Conservation (phyloP, 2,329 filamentous ascomycete genomes). For the Blastomyces gilchristii region DNA sequence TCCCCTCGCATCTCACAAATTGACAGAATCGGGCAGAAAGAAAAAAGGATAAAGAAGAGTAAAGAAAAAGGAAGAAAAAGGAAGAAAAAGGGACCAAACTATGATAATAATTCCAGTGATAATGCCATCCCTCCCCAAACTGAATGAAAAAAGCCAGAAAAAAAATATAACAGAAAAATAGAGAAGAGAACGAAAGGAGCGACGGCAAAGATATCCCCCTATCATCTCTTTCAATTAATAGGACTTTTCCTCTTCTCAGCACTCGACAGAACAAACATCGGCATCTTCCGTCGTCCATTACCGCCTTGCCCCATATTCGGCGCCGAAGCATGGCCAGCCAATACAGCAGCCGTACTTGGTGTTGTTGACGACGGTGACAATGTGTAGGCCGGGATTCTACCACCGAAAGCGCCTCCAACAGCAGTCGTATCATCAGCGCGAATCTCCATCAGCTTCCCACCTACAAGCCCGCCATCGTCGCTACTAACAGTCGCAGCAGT, state of each 20-base stretch:
- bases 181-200: not conserved
- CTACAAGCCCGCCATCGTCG: conserved; percentile 46
- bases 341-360: conserved; percentile 31
- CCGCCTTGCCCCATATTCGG: conserved; percentile 56
- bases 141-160: not conserved
- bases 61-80: no score
- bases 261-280: conserved; percentile 77
- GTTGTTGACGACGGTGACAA: not conserved
- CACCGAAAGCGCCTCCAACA: not conserved
- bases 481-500: conserved; percentile 57
- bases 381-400: not conserved
- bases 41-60: not conserved
- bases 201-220: not conserved
- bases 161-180: conserved; percentile 2
- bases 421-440: conserved; percentile 28
- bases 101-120: not conserved
- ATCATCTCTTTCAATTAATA: conserved; percentile 39
- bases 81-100: not conserved
- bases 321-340: conserved; percentile 50
- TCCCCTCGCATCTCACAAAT: not conserved
- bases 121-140: not conserved
- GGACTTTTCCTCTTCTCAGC: conserved; percentile 81
- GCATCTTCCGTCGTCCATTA: conserved; percentile 62
- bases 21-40: not conserved
- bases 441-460: conserved; percentile 46